Percentiles rank a stretch among this genome's conserved stretches.
Conservation (phyloP, 768 basidiomycete species). For the Neoboletus magnificus region DNA sequence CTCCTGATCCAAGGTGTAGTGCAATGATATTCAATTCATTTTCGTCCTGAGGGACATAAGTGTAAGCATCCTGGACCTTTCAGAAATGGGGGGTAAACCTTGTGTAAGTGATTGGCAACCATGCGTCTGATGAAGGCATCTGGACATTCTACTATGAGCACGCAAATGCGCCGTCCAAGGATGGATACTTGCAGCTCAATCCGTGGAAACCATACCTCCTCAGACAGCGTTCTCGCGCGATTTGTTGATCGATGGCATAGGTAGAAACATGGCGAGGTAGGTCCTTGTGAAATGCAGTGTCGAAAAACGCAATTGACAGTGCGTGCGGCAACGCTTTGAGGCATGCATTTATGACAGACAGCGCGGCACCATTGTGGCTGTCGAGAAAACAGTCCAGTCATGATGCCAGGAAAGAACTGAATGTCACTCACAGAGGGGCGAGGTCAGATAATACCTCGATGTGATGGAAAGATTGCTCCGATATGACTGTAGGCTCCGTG, state of each 20-base stretch:
- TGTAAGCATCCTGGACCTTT: neutral
- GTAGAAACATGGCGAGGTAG: constrained; percentile 74
- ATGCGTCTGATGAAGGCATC: constrained; percentile 67
- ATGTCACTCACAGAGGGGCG: constrained; percentile 65
- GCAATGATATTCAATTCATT: constrained; percentile 69
- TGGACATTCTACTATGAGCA: constrained; percentile 22
- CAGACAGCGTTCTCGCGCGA: constrained; percentile 63
- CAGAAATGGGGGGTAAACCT: constrained; percentile 34
- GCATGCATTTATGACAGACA: constrained; percentile 59
- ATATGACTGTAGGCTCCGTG: constrained; percentile 65
- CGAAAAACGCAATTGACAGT: constrained; percentile 80
- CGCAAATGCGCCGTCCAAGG: neutral
- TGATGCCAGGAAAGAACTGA: neutral
- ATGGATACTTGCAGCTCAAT: constrained; percentile 51
- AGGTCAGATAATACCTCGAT: constrained; percentile 74
- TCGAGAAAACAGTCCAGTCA: neutral
- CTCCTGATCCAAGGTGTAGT: constrained; percentile 89
- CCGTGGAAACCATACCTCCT: constrained; percentile 94
- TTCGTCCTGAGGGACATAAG: constrained; percentile 32
- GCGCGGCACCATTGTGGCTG: constrained; percentile 62
- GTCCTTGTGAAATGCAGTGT: constrained; percentile 79
- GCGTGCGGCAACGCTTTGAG: constrained; percentile 61
- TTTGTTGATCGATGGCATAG: constrained; percentile 68
- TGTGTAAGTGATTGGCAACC: constrained; percentile 56
- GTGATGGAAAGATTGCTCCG: constrained; percentile 63